Percentiles rank a stretch among this genome's conserved stretches.
These are phyloP conservation scores for Scedosporium minutisporum DNA, from an alignment of 2,329 filamentous ascomycete genomes.

Conservation along the genomic window DNA sequence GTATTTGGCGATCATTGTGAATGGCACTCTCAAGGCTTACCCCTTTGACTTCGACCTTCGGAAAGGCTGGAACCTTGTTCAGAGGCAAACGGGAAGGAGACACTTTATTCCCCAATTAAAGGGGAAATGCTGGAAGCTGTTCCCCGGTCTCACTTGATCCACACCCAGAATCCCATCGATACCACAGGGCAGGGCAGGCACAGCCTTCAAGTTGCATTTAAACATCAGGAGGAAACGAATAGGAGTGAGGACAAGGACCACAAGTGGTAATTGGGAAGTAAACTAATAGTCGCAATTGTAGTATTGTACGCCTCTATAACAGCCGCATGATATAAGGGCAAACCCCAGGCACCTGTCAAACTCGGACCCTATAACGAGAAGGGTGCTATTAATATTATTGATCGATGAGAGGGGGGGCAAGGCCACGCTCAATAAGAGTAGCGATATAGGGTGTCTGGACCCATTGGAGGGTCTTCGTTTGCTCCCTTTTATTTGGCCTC, in stretches of 20 bases:
- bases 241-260: no score
- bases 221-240: neutral
- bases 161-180: neutral
- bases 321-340: neutral
- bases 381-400: neutral
- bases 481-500: no score
- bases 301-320: no score
- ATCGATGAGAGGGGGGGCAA: neutral
- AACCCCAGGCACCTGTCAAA: neutral
- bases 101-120: neutral
- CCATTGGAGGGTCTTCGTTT: no score
- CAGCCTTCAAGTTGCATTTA: neutral
- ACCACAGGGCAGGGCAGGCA: neutral
- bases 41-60: neutral
- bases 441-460: no score
- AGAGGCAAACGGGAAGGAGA: neutral
- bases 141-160: neutral
- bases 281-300: no score
- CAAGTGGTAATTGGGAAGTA: no score
- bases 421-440: neutral
- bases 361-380: neutral
- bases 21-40: neutral
- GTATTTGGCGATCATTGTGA: neutral
- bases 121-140: neutral
- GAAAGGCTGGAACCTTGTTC: neutral